phyloP scores from a whole-genome alignment of 139 green algal species.

The Closterium sp. region DNA sequence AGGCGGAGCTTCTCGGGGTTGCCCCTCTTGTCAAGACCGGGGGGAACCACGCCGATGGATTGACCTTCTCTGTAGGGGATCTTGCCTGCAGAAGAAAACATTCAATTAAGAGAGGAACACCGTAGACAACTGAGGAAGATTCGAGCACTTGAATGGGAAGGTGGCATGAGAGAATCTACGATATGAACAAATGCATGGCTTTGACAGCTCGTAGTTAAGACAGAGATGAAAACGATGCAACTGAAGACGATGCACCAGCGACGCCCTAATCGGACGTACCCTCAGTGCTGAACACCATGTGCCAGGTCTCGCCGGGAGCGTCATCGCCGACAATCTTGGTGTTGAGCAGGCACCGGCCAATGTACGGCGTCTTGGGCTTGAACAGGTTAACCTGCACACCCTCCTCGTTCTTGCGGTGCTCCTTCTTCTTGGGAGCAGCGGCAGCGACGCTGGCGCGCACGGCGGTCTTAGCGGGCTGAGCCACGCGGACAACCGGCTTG shows the following conservation, averaged over 20 bases:
- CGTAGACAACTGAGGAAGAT: neutral
- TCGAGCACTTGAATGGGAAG: neutral
- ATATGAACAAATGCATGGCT: neutral
- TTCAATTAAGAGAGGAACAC: neutral
- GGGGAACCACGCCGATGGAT: conserved; percentile 52
- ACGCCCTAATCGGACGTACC: neutral
- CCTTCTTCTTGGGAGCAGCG: conserved; percentile 31
- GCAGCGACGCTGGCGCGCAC: conserved; percentile 18
- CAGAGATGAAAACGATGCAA: too few relatives aligned
- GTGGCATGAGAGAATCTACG: neutral
- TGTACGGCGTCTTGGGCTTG: conserved; percentile 54
- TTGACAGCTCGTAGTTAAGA: neutral
- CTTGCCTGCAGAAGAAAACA: conserved; percentile 32
- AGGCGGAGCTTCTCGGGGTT: conserved; percentile 52
- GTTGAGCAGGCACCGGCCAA: conserved; percentile 48
- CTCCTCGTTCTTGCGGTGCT: conserved; percentile 51
- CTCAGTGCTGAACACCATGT: conserved; percentile 54
- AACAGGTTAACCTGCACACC: conserved; percentile 45
- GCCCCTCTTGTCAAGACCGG: conserved; percentile 51
- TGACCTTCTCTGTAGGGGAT: conserved; percentile 51
- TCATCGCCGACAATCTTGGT: conserved; percentile 55
- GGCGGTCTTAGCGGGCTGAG: neutral
- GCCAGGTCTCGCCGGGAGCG: conserved; percentile 49
- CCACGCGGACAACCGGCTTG: neutral
- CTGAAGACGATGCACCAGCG: too few relatives aligned